Percentiles rank a stretch among this genome's conserved stretches.
Conservation (phyloP, 768 basidiomycete genomes). For the Filobasidium wieringae region DNA sequence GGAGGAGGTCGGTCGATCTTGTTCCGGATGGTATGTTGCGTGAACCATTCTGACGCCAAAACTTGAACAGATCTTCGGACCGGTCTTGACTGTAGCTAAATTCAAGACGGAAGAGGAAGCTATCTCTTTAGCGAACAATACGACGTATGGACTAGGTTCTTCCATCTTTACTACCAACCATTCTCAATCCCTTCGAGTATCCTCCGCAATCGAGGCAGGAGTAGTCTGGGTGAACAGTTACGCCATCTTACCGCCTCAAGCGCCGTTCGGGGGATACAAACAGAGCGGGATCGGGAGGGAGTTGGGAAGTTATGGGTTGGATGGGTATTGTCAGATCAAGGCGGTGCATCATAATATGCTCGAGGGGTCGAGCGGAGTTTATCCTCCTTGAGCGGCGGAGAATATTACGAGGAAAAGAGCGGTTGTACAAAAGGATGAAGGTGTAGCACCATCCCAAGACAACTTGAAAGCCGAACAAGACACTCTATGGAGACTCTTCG, state of each 20-base stretch:
- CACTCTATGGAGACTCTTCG: no score
- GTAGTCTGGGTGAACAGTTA: conserved; percentile 75
- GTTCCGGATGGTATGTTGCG: conserved; percentile 11
- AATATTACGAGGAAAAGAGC: no score
- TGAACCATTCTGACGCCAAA: no score
- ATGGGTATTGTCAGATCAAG: conserved; percentile 54
- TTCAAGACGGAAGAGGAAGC: conserved; percentile 83
- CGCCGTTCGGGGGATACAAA: conserved; percentile 81
- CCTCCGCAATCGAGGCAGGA: conserved; percentile 66
- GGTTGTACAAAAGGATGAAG: no score
- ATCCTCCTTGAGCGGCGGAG: no score
- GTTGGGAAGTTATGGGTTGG: conserved; percentile 62
- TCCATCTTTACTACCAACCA: conserved; percentile 73
- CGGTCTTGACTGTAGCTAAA: conserved; percentile 69
- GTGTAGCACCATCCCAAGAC: no score
- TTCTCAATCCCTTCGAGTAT: conserved; percentile 57
- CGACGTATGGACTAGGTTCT: conserved; percentile 74
- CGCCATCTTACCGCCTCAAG: conserved; percentile 56
- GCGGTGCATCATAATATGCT: conserved; percentile 58
- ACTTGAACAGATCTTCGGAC: conserved; percentile 85
- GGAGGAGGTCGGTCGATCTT: conserved; percentile 48
- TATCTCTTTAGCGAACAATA: conserved; percentile 71
- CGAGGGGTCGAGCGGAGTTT: no score
- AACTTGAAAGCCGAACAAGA: no score
- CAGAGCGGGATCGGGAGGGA: conserved; percentile 71